phyloP scores from a whole-genome alignment of 2,329 filamentous ascomycete species.

The Stagonosporopsis cucurbitacearum region DNA sequence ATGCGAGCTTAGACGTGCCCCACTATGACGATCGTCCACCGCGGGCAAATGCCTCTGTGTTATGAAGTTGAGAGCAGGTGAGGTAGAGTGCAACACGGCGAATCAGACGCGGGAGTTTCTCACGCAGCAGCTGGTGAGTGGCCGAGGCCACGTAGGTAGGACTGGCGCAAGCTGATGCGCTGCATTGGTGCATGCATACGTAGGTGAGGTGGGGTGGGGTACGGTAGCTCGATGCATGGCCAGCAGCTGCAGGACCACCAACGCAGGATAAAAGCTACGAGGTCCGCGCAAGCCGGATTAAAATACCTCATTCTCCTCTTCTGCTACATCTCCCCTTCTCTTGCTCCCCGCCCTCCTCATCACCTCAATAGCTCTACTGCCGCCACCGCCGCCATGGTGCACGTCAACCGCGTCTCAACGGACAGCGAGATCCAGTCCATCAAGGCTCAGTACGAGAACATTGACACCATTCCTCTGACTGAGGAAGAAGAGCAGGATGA shows the following conservation, averaged over 20 bases:
- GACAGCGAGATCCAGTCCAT: constrained; percentile 48
- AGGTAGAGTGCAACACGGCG: neutral
- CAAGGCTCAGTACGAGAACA: constrained; percentile 27
- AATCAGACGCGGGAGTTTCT: neutral
- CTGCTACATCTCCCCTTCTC: neutral
- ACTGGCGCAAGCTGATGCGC: constrained; percentile 15
- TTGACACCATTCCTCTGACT: constrained; percentile 35
- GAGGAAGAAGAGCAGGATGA: constrained; percentile 52
- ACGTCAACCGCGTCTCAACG: constrained; percentile 55
- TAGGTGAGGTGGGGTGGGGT: constrained; percentile 5
- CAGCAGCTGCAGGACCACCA: constrained; percentile 3
- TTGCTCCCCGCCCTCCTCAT: neutral
- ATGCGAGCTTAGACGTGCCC: constrained; percentile 24
- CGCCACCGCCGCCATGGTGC: constrained; percentile 53
- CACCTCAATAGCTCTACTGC: constrained; percentile 2
- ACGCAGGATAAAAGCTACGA: constrained; percentile 2
- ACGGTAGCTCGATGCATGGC: constrained; percentile 15
- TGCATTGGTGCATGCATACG: constrained; percentile 4
- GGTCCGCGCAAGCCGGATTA: constrained; percentile 1
- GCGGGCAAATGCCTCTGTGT: neutral
- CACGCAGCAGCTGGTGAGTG: neutral
- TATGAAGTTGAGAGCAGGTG: neutral
- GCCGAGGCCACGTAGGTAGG: constrained; percentile 12
- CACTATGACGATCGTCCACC: constrained; percentile 23
- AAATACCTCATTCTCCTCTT: constrained; percentile 18